Base-by-base conservation (phyloP, 257 asterid genomes). In the Primulina huaijiensis region DNA sequence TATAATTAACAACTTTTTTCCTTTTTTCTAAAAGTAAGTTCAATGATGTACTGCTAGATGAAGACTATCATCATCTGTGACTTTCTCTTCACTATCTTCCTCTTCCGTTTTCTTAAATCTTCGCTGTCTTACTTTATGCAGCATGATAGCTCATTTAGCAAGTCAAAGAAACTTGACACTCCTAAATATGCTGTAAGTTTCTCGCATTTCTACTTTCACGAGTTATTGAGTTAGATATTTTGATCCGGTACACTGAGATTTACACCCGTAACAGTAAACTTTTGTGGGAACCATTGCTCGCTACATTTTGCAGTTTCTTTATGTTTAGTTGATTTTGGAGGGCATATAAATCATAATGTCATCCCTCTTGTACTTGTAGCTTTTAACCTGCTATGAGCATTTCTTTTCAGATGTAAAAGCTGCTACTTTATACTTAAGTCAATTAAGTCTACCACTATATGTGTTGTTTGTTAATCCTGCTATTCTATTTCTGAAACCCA, bases 121-220 rank as follows among this genome's bases (percentile, higher is more conserved):
- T 76, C 6, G 40, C 67, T 68, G 62, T 72, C 46, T 70, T 60
- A 40, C 59, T 67, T 65, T 70, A 55, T 78, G 79, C 92, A 93
- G 95, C 89, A 58, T 69, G 82, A 75, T 40, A 76, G 38, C 64
- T 62, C 79, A 21, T 71, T 79, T 70, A 76, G 62, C 8, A 79
- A 74, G 65, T 60, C 70, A 38, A 83, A 79, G 84, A 87, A 74
- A 68, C 73, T 73, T 70, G 92, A 82, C 73, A 74, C 80, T 75
- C 93, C 92, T 35, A 87, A 71, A 80, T 93, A 90, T 84, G 99
- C 97, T 31, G 99, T 93, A 82, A 87, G 97, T 84, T 76, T 73
- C 69, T 53, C 52, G 74, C 30, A 30, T 27, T 38, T 34, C 37
- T 64, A 16, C 37, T 27, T 37, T 65, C 29, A 67, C 56, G 65